Percentiles rank a stretch among this genome's conserved stretches.
These are phyloP conservation scores for Lasiosphaeriaceae sp. DNA, from an alignment of 495 filamentous ascomycete species.

Conservation along the genomic window DNA sequence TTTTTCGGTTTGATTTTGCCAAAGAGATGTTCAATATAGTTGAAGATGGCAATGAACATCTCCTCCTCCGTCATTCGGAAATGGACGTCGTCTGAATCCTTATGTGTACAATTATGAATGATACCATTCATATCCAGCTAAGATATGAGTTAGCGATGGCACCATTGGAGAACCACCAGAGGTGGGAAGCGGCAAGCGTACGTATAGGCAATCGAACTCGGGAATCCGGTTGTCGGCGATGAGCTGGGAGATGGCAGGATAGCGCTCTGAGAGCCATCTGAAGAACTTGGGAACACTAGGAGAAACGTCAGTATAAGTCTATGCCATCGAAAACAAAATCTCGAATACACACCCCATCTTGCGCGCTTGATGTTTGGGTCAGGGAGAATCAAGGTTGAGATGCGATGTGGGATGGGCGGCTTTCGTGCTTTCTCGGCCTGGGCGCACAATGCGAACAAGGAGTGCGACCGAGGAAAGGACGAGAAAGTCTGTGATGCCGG, in stretches of 20 bases:
- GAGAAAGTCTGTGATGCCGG: conserved; percentile 16
- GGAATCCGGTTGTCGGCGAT: conserved; percentile 99
- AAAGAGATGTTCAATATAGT: conserved; percentile 98
- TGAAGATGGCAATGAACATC: conserved; percentile 99
- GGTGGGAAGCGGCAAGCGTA: conserved; percentile 34
- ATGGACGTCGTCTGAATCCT: conserved; percentile 82
- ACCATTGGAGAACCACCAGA: not conserved
- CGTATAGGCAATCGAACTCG: conserved; percentile 96
- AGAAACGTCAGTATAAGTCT: not conserved
- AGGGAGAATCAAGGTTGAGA: too few species aligned
- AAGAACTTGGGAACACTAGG: conserved; percentile 92
- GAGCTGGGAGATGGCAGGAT: conserved; percentile 96
- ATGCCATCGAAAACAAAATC: not conserved
- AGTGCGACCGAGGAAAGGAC: not conserved
- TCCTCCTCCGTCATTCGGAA: conserved; percentile 95
- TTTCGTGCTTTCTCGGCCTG: too few species aligned
- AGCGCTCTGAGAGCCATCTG: conserved; percentile 96
- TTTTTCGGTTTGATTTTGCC: conserved; percentile 98
- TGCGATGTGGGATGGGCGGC: too few species aligned
- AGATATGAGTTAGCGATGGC: conserved; percentile 20
- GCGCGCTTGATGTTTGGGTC: not conserved
- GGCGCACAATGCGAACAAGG: not conserved
- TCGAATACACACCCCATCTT: conserved; percentile 26
- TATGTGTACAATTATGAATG: conserved; percentile 99
- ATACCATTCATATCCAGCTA: conserved; percentile 98